phyloP scores from a whole-genome alignment of 257 asterid species.

The Voacanga thouarsii region DNA sequence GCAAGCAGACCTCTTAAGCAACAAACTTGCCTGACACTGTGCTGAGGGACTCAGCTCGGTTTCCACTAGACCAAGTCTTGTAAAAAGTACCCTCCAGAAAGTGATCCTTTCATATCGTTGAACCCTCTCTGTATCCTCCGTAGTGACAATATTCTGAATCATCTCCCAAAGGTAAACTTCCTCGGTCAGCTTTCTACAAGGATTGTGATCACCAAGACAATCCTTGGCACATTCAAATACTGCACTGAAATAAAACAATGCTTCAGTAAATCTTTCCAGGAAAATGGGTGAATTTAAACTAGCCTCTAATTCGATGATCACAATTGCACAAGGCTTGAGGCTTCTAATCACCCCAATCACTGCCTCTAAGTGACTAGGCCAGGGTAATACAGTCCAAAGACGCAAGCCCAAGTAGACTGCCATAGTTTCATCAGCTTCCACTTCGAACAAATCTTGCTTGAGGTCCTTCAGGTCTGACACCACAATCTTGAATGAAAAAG shows the following conservation, averaged over 20 bases:
- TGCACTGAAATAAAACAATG: conserved; percentile 41
- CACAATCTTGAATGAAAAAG: conserved; percentile 34
- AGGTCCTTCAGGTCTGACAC: conserved; percentile 41
- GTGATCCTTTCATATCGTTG: conserved; percentile 17
- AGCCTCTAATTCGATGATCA: conserved; percentile 47
- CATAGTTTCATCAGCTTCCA: conserved; percentile 30
- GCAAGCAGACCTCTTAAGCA: conserved; percentile 21
- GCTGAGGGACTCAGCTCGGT: conserved; percentile 35
- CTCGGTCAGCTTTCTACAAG: conserved; percentile 33
- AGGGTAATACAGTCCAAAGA: conserved; percentile 30
- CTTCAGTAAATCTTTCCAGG: conserved; percentile 43
- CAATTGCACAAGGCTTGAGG: conserved; percentile 31
- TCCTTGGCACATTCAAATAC: conserved; percentile 37
- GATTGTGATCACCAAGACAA: conserved; percentile 30
- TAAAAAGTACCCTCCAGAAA: conserved; percentile 33
- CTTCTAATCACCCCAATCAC: conserved; percentile 34
- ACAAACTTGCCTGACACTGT: conserved; percentile 30
- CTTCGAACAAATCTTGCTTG: conserved; percentile 17
- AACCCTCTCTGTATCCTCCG: conserved; percentile 19
- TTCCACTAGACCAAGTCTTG: conserved; percentile 28
- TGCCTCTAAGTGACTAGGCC: conserved; percentile 29
- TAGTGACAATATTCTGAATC: conserved; percentile 13
- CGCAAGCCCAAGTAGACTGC: conserved; percentile 35
- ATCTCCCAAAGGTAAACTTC: conserved; percentile 8
- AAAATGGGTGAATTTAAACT: conserved; percentile 41